These are phyloP conservation scores for Physcomitrellopsis africana DNA, from an alignment of 225 moss, liverwort and hornwort genomes.

Conservation along the genomic window DNA sequence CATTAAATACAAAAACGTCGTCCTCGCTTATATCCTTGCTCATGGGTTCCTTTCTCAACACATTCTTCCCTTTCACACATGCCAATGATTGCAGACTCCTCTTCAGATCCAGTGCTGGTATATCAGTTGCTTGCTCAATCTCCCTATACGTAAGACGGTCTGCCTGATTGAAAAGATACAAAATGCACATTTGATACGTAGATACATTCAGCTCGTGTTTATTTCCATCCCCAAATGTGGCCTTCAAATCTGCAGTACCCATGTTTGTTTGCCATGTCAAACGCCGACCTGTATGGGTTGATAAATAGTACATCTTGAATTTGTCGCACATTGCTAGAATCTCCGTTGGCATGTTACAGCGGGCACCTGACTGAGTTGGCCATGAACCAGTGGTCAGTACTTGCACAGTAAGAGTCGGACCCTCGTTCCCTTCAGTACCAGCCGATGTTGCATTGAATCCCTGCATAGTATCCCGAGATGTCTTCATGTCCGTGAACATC, in stretches of 20 bases:
- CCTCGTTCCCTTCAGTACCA: conserved; percentile 58
- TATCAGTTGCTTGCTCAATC: conserved; percentile 68
- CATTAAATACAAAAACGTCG: conserved; percentile 60
- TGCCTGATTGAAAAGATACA: conserved; percentile 62
- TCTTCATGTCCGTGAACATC: conserved; percentile 75
- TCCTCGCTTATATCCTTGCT: conserved; percentile 71
- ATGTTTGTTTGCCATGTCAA: conserved; percentile 74
- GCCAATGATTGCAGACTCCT: conserved; percentile 64
- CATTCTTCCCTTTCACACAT: conserved; percentile 69
- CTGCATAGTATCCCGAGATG: conserved; percentile 71
- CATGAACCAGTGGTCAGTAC: conserved; percentile 70
- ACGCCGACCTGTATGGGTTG: conserved; percentile 68
- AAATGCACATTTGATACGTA: conserved; percentile 73
- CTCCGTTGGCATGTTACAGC: conserved; percentile 69
- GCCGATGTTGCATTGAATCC: conserved; percentile 56
- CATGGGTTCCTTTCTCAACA: conserved; percentile 69
- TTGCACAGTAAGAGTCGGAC: conserved; percentile 67
- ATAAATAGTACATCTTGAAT: conserved; percentile 66
- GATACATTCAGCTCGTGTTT: conserved; percentile 72
- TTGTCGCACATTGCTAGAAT: conserved; percentile 69
- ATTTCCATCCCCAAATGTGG: conserved; percentile 63
- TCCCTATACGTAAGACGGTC: conserved; percentile 61
- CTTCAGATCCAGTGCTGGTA: conserved; percentile 62
- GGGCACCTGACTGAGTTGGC: conserved; percentile 71
- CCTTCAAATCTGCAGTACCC: conserved; percentile 72